These are phyloP conservation scores for Carex kokanica DNA, from an alignment of 176 grass and related monocot genomes.

Conservation along the genomic window DNA sequence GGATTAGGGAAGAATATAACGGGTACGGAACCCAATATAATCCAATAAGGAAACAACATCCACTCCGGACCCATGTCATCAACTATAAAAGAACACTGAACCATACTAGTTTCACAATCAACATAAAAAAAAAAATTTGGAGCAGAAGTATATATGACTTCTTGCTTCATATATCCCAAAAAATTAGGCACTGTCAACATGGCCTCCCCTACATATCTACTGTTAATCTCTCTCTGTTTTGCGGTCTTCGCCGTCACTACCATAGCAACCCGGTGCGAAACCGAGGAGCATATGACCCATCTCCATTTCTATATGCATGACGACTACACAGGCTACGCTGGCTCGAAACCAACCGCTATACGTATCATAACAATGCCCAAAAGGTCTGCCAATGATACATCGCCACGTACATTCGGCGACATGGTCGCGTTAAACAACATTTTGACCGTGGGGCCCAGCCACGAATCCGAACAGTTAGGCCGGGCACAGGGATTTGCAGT, in stretches of 20 bases:
- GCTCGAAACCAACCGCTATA: conserved; percentile 25
- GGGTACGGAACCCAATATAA: no score
- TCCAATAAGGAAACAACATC: no score
- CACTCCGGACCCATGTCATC: no score
- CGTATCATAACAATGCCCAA: conserved; percentile 23
- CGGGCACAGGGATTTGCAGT: conserved; percentile 18
- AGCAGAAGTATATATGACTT: background rate
- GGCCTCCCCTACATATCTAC: background rate
- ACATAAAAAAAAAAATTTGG: background rate
- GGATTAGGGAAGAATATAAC: no score
- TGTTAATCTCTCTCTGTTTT: background rate
- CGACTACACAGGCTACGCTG: conserved; percentile 1
- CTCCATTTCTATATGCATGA: conserved; percentile 59
- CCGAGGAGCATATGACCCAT: background rate
- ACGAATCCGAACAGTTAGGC: background rate
- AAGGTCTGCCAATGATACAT: background rate
- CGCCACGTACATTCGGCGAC: background rate
- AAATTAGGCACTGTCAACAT: background rate
- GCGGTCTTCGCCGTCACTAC: background rate
- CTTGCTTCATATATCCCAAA: background rate
- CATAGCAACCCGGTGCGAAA: background rate
- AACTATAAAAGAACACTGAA: background rate
- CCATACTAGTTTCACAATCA: background rate
- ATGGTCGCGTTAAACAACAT: background rate
- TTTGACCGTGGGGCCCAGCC: background rate